Evolutionary conservation across 352 stramenopile species (phyloP).

Genomic region (Phytophthora fragariaefolia): DNA sequence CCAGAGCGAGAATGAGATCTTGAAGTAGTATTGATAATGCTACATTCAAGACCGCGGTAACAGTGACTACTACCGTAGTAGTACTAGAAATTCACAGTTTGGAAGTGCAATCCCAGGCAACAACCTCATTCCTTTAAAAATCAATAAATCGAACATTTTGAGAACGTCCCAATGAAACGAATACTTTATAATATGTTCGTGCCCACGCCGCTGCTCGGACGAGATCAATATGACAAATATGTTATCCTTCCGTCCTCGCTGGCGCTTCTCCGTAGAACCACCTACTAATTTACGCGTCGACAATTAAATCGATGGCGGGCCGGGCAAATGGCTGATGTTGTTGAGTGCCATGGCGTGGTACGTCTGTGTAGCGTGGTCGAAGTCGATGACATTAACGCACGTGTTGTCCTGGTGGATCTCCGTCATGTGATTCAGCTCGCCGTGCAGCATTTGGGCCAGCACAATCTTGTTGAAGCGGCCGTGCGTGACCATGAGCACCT

Average conservation of each 20-base stretch:
- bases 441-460: conserved; percentile 71
- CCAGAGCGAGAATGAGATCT: too few relatives aligned
- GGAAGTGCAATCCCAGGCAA: too few relatives aligned
- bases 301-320: conserved; percentile 38
- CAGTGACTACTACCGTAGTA: too few relatives aligned
- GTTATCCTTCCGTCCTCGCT: conserved; percentile 5
- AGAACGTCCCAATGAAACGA: neutral
- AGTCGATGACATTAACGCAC: conserved; percentile 89
- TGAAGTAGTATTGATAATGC: too few relatives aligned
- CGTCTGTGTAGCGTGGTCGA: conserved; percentile 56
- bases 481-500: conserved; percentile 83
- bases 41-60: too few relatives aligned
- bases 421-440: conserved; percentile 63
- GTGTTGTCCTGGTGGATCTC: conserved; percentile 84
- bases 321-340: conserved; percentile 64
- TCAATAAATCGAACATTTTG: neutral
- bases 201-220: neutral
- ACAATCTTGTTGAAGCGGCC: conserved; percentile 89
- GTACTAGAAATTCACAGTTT: neutral
- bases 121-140: too few relatives aligned
- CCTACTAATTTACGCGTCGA: conserved; percentile 7
- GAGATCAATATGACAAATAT: conserved; percentile 7
- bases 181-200: conserved; percentile 31
- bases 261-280: neutral
- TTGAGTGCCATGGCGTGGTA: conserved; percentile 78